Evolutionary conservation across 1,284 basidiomycete genomes (phyloP).

Genomic region (Moesziomyces antarcticus): DNA sequence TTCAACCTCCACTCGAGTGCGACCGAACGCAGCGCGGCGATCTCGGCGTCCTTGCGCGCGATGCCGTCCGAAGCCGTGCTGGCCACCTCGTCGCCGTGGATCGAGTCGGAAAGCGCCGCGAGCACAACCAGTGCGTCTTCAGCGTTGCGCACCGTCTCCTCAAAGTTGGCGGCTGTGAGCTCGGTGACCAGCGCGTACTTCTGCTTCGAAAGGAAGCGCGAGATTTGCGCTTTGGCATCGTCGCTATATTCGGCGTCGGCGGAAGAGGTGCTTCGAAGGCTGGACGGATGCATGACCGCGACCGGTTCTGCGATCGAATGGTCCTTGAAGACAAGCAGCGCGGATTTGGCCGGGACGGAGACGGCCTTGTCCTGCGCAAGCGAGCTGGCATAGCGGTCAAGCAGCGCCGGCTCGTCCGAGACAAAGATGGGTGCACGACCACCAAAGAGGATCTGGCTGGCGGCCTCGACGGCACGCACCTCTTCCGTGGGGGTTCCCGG

Average conservation of each 20-base stretch:
- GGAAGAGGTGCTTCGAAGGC: slow-evolving; percentile 11
- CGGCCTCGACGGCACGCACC: slow-evolving; percentile 28
- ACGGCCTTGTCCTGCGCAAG: slow-evolving; percentile 15
- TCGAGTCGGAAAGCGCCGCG: slow-evolving; percentile 53
- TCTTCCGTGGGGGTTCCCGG: slow-evolving; percentile 33
- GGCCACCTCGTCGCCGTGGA: slow-evolving; percentile 28
- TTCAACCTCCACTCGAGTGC: slow-evolving; percentile 48
- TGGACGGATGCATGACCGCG: slow-evolving; percentile 32
- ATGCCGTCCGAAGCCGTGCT: slow-evolving; percentile 24
- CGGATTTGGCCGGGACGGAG: slow-evolving; percentile 32
- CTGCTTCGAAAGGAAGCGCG: slow-evolving; percentile 49
- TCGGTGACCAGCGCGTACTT: slow-evolving; percentile 54
- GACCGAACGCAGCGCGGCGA: slow-evolving; percentile 37
- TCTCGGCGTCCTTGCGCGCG: slow-evolving; percentile 43
- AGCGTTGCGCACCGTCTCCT: slow-evolving; percentile 51
- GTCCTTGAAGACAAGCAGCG: slow-evolving; percentile 65
- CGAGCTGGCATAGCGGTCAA: slow-evolving; percentile 36
- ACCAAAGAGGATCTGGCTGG: slow-evolving; percentile 28
- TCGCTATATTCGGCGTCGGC: slow-evolving; percentile 17
- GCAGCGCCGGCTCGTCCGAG: slow-evolving; percentile 48
- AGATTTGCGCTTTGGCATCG: slow-evolving; percentile 16
- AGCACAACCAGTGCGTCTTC: slow-evolving; percentile 54
- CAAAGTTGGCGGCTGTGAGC: slow-evolving; percentile 54
- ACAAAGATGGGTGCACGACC: slow-evolving; percentile 37
- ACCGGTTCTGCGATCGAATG: slow-evolving; percentile 41